A percentile compares a stretch with the other conserved stretches of the same genome.
Evolutionary conservation across 108 stramenopile species (phyloP).

Genomic region (Pseudonitzschia pungens): DNA sequence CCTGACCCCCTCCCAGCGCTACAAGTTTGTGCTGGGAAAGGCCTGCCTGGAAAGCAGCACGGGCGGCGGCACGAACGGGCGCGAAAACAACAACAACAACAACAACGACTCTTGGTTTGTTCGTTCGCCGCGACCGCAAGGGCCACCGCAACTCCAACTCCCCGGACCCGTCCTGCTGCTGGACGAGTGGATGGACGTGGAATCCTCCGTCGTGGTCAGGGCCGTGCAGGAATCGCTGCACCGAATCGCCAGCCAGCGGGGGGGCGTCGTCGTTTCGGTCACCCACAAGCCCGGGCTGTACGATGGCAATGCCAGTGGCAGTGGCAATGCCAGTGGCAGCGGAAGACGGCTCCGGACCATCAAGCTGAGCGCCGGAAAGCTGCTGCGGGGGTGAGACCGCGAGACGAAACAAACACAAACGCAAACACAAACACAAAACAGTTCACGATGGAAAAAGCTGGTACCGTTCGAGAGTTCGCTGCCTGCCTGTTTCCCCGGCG

Average conservation of each 20-base stretch:
- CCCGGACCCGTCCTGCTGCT: conserved; percentile 49
- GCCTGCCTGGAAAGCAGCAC: conserved; percentile 38
- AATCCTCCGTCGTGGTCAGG: conserved; percentile 41
- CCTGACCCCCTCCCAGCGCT: conserved; percentile 43
- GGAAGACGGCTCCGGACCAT: too few species aligned
- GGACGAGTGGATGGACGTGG: conserved; percentile 59
- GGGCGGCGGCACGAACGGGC: background rate
- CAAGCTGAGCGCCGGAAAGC: too few species aligned
- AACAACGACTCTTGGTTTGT: background rate
- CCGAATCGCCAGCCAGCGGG: background rate
- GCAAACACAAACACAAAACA: too few species aligned
- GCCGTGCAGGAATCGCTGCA: conserved; percentile 26
- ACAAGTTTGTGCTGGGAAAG: conserved; percentile 27
- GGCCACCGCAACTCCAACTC: background rate
- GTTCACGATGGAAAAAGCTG: too few species aligned
- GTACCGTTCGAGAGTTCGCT: too few species aligned
- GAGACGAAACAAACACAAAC: too few species aligned
- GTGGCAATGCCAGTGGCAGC: background rate
- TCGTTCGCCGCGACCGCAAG: too few species aligned
- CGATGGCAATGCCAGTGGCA: background rate
- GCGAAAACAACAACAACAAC: background rate
- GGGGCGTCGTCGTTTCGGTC: conserved; percentile 20
- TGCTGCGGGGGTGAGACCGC: too few species aligned
- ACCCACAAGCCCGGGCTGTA: background rate
- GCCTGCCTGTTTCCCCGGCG: too few species aligned